These are phyloP conservation scores for Aspergillus asperescens DNA, from an alignment of 495 filamentous ascomycete species.

Conservation along the genomic window DNA sequence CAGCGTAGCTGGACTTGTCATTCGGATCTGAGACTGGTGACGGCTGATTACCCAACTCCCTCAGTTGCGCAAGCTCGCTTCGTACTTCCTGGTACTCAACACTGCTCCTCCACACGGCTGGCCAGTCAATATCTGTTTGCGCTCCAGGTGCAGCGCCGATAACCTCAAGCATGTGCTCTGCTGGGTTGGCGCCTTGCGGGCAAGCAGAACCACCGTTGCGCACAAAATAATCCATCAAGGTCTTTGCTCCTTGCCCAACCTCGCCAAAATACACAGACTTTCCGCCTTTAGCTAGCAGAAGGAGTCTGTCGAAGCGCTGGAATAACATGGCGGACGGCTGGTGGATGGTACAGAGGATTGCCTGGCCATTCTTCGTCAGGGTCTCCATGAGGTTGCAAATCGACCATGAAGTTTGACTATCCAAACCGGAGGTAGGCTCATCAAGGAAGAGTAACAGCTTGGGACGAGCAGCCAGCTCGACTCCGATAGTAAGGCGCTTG, in stretches of 20 bases:
- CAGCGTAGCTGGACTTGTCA: slow-evolving; percentile 34
- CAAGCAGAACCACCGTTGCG: slow-evolving; percentile 65
- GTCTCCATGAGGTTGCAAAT: slow-evolving; percentile 85
- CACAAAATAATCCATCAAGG: slow-evolving; percentile 76
- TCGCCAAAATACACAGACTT: slow-evolving; percentile 88
- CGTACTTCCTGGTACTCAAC: slow-evolving; percentile 63
- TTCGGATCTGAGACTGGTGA: slow-evolving; percentile 66
- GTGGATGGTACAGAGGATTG: slow-evolving; percentile 93
- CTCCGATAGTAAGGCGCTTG: slow-evolving; percentile 83
- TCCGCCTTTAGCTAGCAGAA: slow-evolving; percentile 78
- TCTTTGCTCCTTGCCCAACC: slow-evolving; percentile 72
- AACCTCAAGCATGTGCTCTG: slow-evolving; percentile 94
- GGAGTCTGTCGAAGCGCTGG: slow-evolving; percentile 87
- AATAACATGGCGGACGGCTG: slow-evolving; percentile 94
- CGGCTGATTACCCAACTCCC: slow-evolving; percentile 46
- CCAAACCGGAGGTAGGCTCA: slow-evolving; percentile 83
- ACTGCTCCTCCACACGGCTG: slow-evolving; percentile 69
- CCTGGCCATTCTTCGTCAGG: slow-evolving; percentile 80
- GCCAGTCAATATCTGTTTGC: slow-evolving; percentile 74
- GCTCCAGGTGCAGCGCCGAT: slow-evolving; percentile 86
- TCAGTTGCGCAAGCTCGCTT: slow-evolving; percentile 63
- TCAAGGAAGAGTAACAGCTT: slow-evolving; percentile 82
- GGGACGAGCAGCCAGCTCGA: slow-evolving; percentile 83
- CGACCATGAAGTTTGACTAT: slow-evolving; percentile 87
- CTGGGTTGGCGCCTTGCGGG: slow-evolving; percentile 72